These are phyloP conservation scores for Scheffersomyces stambukii DNA, from an alignment of 1,139 yeast species.

Conservation along the genomic window DNA sequence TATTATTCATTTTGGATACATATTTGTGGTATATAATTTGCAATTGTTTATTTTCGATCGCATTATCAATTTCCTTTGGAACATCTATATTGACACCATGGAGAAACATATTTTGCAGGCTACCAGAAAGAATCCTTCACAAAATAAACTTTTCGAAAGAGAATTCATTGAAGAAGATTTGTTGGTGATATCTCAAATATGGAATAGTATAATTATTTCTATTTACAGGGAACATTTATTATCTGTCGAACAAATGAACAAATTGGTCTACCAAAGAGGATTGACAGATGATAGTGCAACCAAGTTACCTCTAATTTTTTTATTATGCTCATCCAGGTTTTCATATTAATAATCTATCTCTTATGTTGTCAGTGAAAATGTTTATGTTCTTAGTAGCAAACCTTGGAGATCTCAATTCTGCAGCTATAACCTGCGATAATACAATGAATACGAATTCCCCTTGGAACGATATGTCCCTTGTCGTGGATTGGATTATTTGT, in stretches of 20 bases:
- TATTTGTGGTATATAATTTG: conserved; percentile 86
- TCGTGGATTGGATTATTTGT: conserved; percentile 82
- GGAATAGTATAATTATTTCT: conserved; percentile 76
- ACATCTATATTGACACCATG: conserved; percentile 84
- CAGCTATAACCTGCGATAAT: conserved; percentile 54
- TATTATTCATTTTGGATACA: conserved; percentile 77
- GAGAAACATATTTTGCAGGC: conserved; percentile 70
- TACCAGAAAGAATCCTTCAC: conserved; percentile 70
- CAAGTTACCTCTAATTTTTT: conserved; percentile 67
- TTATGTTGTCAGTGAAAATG: conserved; percentile 67
- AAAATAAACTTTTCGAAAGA: conserved; percentile 50
- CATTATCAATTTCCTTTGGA: conserved; percentile 67
- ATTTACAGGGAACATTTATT: conserved; percentile 75
- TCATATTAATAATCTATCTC: conserved; percentile 77
- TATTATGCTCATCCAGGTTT: conserved; percentile 93
- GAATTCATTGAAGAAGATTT: conserved; percentile 29
- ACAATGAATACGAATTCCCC: conserved; percentile 56
- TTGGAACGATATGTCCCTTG: conserved; percentile 71
- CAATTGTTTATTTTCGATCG: conserved; percentile 69
- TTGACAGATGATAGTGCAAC: conserved; percentile 32
- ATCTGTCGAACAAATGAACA: conserved; percentile 67
- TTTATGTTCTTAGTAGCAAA: conserved; percentile 66
- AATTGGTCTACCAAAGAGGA: conserved; percentile 46
- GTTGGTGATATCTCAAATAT: conserved; percentile 56
- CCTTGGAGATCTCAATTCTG: conserved; percentile 62